These are phyloP conservation scores for Forsythia viridissima DNA, from an alignment of 257 asterid genomes.

Conservation along the genomic window DNA sequence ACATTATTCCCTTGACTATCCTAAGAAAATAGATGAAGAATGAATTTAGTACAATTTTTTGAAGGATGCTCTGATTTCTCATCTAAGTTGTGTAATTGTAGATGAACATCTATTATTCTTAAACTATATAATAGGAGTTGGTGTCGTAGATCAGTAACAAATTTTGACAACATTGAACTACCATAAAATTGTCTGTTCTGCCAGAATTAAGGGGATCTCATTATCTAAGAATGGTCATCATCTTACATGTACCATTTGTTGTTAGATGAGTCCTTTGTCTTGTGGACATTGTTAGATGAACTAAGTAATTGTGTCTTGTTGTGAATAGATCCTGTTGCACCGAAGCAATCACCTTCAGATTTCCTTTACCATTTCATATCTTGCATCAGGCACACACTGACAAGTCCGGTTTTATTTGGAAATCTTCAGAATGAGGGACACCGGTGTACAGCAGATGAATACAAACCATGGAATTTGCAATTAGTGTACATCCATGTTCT, in stretches of 20 bases:
- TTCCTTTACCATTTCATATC: not conserved
- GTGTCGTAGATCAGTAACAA: not conserved
- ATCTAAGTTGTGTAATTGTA: not conserved
- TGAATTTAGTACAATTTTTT: not conserved
- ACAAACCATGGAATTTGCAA: not conserved
- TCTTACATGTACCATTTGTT: not conserved
- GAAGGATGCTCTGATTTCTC: not conserved
- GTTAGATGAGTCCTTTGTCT: not conserved
- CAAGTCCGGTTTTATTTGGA: not conserved
- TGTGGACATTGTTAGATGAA: not conserved
- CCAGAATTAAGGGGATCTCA: not conserved
- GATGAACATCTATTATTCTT: not conserved
- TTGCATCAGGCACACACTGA: not conserved
- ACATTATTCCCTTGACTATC: not conserved
- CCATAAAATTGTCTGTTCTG: not conserved
- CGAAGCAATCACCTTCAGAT: not conserved
- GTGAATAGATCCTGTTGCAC: not conserved
- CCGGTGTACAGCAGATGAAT: not conserved
- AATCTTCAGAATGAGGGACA: not conserved
- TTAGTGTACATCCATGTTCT: not conserved
- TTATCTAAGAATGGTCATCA: not conserved
- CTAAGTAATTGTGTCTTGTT: not conserved
- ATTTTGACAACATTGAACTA: not conserved
- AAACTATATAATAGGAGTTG: not conserved
- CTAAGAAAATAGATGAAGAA: not conserved